Evolutionary conservation across 306 rosid genomes (phyloP), one percentile per base, ranked within the genome.

Genomic region (Trifolium dubium): DNA sequence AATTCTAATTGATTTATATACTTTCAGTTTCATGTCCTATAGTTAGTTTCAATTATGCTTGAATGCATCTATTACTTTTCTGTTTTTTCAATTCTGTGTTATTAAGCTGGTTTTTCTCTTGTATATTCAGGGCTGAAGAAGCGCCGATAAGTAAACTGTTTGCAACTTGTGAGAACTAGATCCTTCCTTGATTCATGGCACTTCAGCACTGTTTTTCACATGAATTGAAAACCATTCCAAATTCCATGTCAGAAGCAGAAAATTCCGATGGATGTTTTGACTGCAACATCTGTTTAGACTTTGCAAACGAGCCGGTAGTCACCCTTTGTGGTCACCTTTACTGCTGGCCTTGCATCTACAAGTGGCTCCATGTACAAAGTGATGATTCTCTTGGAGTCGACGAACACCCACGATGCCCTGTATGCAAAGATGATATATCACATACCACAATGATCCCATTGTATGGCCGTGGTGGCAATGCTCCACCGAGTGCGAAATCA

Each of bases 331-430:
- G 99, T 55, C 99, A 95, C 83, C 93, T 95, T 40, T 95, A 86
- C 78, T 95, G 99, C 83, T 95, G 99, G 98, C 89, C 96, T 29
- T 95, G 99, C 86, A 92, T 95, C 87, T 95, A 92, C 85, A 83
- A 85, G 77, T 92, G 97, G 98, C 96, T 92, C 11, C 86, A 79
- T 54, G 82, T 92, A 74, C 98, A 90, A 76, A 88, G 92, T 61
- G 87, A 87, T 73, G 88, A 87, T 71, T 85, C 96, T 64, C 95
- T 89, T 35, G 88, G 85, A 62, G 68, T 86, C 1, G 92, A 88
- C 35, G 97, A 91, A 83, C 93, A 65, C 59, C 96, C 96, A 9
- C 97, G 85, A 64, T 95, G 99, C 82, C 98, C 99, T 10, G 98
- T 95, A 65, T 95, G 99, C 82, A 92, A 92, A 82, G 93, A 90